phyloP scores from a whole-genome alignment of 768 basidiomycete genomes.

The Filobasidium wieringae region DNA sequence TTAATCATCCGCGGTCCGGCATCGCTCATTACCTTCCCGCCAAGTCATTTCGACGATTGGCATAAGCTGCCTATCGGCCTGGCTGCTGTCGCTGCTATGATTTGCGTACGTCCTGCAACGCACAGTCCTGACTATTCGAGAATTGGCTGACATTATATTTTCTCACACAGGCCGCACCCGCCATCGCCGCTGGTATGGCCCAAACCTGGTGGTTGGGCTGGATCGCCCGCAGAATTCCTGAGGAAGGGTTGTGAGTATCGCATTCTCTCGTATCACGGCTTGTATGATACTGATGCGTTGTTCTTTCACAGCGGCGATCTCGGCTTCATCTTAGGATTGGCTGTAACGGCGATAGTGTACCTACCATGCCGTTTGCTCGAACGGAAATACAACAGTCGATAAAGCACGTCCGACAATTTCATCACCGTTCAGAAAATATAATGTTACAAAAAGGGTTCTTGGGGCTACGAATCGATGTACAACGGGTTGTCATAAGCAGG shows the following conservation, averaged over 20 bases:
- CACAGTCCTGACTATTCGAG: not conserved
- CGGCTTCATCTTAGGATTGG: conserved; percentile 26
- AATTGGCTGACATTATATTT: not conserved
- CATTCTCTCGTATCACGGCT: too few species aligned
- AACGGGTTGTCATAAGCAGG: too few species aligned
- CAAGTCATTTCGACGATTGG: conserved; percentile 24
- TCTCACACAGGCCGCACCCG: conserved; percentile 21
- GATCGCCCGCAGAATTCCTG: conserved; percentile 27
- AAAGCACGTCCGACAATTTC: too few species aligned
- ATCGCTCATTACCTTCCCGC: conserved; percentile 21
- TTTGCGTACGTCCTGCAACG: conserved; percentile 19
- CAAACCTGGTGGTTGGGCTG: conserved; percentile 35
- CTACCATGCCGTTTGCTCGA: conserved; percentile 26
- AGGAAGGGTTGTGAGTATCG: too few species aligned
- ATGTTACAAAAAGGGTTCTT: too few species aligned
- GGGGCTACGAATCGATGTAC: too few species aligned
- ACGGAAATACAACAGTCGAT: conserved; percentile 24
- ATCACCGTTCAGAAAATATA: too few species aligned
- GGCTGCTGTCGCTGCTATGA: conserved; percentile 20
- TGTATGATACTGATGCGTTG: too few species aligned
- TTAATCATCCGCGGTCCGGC: conserved; percentile 28
- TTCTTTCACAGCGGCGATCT: too few species aligned
- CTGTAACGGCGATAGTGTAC: conserved; percentile 23
- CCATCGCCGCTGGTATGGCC: conserved; percentile 29
- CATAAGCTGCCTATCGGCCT: conserved; percentile 25